Conservation (phyloP, 1,284 basidiomycete species). For the Cystobasidium sp. region DNA sequence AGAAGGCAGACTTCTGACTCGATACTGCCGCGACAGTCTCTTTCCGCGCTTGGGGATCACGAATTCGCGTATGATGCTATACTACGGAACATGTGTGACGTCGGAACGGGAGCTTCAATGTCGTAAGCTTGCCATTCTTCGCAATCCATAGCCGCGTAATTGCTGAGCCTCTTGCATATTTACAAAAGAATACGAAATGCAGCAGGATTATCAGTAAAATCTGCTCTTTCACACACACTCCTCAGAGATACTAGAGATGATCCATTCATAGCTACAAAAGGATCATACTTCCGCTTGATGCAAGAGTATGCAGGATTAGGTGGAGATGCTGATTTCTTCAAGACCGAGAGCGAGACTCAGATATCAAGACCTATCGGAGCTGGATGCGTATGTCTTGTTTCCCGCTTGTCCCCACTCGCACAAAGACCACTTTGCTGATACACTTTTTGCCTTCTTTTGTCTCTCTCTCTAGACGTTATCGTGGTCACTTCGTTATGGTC, state of each 20-base stretch:
- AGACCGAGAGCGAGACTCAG: slow-evolving; percentile 68
- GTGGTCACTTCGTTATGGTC: slow-evolving; percentile 67
- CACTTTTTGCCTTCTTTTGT: not conserved
- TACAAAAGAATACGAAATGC: slow-evolving; percentile 73
- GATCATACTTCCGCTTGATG: slow-evolving; percentile 31
- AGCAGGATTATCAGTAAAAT: slow-evolving; percentile 80
- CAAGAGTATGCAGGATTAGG: slow-evolving; percentile 77
- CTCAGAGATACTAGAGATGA: slow-evolving; percentile 80
- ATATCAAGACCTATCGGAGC: slow-evolving; percentile 66
- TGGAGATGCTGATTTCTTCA: slow-evolving; percentile 71
- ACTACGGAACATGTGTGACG: slow-evolving; percentile 71
- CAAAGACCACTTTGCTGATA: too few species aligned
- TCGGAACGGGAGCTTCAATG: slow-evolving; percentile 75
- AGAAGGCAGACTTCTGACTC: not conserved
- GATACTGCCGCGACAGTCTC: slow-evolving; percentile 50
- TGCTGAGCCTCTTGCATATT: not conserved
- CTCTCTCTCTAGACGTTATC: slow-evolving; percentile 65
- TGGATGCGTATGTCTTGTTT: slow-evolving; percentile 55
- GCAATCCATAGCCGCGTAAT: not conserved
- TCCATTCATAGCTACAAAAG: slow-evolving; percentile 38
- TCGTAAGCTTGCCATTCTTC: slow-evolving; percentile 62
- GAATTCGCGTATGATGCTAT: slow-evolving; percentile 81
- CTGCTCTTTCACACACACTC: slow-evolving; percentile 78
- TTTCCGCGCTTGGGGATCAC: slow-evolving; percentile 65
- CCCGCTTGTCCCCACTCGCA: not conserved